These are phyloP conservation scores for Podochytrium sp. DNA, from an alignment of 192 early-diverging fungal genomes.

Conservation along the genomic window DNA sequence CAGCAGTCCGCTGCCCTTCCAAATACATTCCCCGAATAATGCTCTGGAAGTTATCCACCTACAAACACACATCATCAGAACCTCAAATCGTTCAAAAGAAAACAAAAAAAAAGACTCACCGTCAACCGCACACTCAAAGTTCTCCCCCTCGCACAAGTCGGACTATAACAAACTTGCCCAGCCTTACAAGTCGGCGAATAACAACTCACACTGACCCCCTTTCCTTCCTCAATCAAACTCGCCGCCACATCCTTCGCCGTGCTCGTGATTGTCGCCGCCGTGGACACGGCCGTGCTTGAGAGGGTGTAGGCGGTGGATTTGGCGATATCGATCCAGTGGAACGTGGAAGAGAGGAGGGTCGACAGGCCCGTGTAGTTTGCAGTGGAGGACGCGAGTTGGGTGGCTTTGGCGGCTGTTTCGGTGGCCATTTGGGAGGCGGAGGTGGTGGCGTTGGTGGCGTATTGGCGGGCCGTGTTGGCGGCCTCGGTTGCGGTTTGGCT, in stretches of 20 bases:
- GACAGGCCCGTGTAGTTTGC: constrained; percentile 9
- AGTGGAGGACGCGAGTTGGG: neutral
- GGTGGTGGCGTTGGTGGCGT: neutral
- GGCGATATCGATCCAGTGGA: constrained; percentile 29
- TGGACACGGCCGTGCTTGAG: neutral
- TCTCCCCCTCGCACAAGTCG: constrained; percentile 50
- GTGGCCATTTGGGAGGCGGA: neutral
- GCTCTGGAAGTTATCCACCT: constrained; percentile 36
- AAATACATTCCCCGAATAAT: constrained; percentile 38
- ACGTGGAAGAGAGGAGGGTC: constrained; percentile 1
- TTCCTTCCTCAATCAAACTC: constrained; percentile 45
- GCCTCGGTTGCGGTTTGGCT: neutral
- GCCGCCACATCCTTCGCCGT: constrained; percentile 39
- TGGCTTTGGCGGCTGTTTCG: constrained; percentile 1
- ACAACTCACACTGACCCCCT: constrained; percentile 43
- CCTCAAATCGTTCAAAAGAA: constrained; percentile 49
- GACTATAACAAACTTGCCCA: constrained; percentile 49
- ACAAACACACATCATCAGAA: constrained; percentile 21
- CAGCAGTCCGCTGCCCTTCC: constrained; percentile 26
- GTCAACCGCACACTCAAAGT: constrained; percentile 29
- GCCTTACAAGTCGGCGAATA: constrained; percentile 49
- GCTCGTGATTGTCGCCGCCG: constrained; percentile 1
- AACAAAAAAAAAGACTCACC: constrained; percentile 49
- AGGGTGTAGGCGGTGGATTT: constrained; percentile 11
- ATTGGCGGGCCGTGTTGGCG: neutral